Conservation (phyloP, 2,329 filamentous ascomycete genomes). For the Ascochyta koolunga region DNA sequence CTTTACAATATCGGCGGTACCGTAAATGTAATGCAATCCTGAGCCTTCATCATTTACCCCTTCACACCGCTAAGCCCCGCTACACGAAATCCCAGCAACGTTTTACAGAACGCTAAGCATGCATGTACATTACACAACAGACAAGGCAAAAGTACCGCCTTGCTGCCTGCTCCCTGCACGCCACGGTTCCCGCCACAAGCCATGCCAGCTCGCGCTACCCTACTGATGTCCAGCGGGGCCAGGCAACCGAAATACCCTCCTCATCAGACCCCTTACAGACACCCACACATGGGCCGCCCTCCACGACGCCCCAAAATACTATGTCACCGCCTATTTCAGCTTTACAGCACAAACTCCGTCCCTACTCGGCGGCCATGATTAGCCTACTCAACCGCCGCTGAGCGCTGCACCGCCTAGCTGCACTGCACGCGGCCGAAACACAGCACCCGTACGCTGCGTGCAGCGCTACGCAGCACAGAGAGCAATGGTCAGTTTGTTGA, state of each 20-base stretch:
- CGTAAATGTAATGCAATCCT: conserved; percentile 4
- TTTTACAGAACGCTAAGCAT: background rate
- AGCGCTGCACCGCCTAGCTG: too few species aligned
- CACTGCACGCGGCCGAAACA: too few species aligned
- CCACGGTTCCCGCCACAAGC: conserved; percentile 2
- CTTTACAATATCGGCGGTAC: conserved; percentile 6
- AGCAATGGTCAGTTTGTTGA: too few species aligned
- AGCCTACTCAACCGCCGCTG: too few species aligned
- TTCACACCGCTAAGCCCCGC: background rate
- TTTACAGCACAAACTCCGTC: too few species aligned
- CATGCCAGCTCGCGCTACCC: background rate
- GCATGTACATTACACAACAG: background rate
- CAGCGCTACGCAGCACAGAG: too few species aligned
- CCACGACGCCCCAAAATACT: background rate
- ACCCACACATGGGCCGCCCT: background rate
- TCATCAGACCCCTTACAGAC: background rate
- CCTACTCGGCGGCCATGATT: too few species aligned
- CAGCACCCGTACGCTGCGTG: too few species aligned
- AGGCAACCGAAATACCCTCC: background rate
- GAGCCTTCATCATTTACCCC: background rate
- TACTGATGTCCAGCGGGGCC: background rate
- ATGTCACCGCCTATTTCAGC: too few species aligned
- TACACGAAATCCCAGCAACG: background rate
- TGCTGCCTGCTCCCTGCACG: background rate
- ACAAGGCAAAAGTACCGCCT: background rate